Base-by-base conservation (phyloP, 2,329 filamentous ascomycete genomes). In the Hypocreales sp. region DNA sequence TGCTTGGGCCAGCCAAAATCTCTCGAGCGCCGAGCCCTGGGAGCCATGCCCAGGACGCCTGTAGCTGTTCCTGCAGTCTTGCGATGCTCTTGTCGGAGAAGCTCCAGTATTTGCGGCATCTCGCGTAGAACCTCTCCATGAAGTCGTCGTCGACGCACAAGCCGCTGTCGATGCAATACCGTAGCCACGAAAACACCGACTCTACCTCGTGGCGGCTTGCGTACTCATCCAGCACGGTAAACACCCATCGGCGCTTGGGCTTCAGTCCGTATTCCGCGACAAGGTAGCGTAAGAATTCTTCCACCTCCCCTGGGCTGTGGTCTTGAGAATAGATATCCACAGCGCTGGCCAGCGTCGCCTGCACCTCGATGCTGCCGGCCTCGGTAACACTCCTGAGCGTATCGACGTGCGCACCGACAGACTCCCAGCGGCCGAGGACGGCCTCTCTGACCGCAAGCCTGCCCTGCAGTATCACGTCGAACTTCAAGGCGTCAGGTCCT, bases 301-400 rank as follows among this genome's bases (percentile, higher is more conserved):
- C 47, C 8, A 47, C 34, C 16, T 50, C 38, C 7, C 38, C 31
- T 2, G 38, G 28, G 5, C 40, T 35, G 20, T 48, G 40, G 2
- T 21, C 22, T 25, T 45, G 38, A 10, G 38, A 39, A 20, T 48
- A 48, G 6, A 44, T 33, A 23, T 51, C 51, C 4, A 60, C 60
- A 3, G 56, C 30, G 29, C 35, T 40, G 2, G 35, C 32, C 9
- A 52, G 31, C 5, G 43, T 27, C 8, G 35, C 35, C 28, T 46
- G 46, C 19, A 47, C 46, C 10, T 41, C 37, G 11, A 23, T 10
- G 8, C 36, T 29, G 8, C 32, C 28, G 9, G 36, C 30, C 19
- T 39, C 35, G 21, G 28, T 37, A 7, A 21, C 19, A 5, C 29
- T 10, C 12, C 31, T 34, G 11, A 51, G 40, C 8, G 27, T 25